Evolutionary conservation across 306 rosid genomes (phyloP).

Genomic region (Oemleria cerasiformis): DNA sequence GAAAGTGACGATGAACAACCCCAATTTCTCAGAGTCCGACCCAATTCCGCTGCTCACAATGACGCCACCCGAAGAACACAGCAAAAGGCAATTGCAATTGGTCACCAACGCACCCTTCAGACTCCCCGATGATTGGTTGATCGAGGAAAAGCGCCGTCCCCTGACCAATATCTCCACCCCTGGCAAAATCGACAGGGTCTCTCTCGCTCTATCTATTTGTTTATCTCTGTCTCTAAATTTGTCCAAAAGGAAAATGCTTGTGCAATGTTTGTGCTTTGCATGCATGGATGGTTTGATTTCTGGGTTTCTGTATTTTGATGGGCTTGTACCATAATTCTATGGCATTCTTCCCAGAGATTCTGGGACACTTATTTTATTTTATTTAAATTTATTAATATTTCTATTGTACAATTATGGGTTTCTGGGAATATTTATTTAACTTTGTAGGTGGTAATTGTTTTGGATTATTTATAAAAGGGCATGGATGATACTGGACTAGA

Average conservation of each 20-base stretch:
- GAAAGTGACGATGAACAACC: neutral
- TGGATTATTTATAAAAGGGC: neutral
- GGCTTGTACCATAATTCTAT: neutral
- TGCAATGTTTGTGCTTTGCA: conserved; percentile 4
- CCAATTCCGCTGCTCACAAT: conserved; percentile 15
- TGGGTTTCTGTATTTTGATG: neutral
- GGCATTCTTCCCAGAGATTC: neutral
- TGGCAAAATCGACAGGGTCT: conserved; percentile 37
- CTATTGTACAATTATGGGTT: neutral
- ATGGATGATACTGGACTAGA: neutral
- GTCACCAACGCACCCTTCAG: conserved; percentile 21
- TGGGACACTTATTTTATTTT: neutral
- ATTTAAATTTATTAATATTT: neutral
- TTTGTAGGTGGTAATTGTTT: neutral
- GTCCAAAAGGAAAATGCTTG: neutral
- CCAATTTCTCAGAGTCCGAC: conserved; percentile 6
- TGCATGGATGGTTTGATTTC: conserved; percentile 8
- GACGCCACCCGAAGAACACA: neutral
- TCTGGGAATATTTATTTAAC: neutral
- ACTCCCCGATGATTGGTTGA: conserved; percentile 52
- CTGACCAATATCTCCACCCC: neutral
- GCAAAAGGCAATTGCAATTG: conserved; percentile 23
- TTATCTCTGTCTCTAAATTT: neutral
- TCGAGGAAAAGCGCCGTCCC: conserved; percentile 38
- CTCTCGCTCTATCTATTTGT: neutral